Base-by-base conservation (phyloP, 1,139 yeast species). In the Blastobotrys proliferans region DNA sequence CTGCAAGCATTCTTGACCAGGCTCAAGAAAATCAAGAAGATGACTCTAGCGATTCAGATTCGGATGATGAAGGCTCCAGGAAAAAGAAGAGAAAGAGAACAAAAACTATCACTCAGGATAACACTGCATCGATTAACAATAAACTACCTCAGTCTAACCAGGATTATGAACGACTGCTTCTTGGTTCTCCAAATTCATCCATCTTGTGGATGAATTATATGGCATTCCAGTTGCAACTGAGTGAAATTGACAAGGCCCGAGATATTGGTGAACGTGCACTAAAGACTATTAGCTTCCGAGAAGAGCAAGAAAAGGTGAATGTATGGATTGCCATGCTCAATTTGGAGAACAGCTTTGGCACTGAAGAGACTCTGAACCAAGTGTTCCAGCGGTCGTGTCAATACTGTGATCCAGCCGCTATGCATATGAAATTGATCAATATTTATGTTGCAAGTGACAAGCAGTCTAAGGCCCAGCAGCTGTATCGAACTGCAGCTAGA, bases 191-290 rank as follows among this genome's bases (percentile, higher is more conserved):
- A 44, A 84, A 87, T 68, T 86, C 96, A 2, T 90, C 98, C 1
- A 77, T 90, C 40, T 68, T 88, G 52, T 92, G 98, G 98, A 90
- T 92, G 87, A 87, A 90, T 66, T 92, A 85, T 66, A 92, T 94
- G 97, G 92, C 97, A 2, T 92, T 90, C 83, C 95, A 88, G 67
- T 74, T 92, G 53, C 96, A 90, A 64, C 73, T 92, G 52, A 84
- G 95, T 70, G 98, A 92, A 63, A 71, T 88, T 48, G 97, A 90
- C 43, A 87, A 84, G 66, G 97, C 97, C 10, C 79, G 98, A 56
- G 95, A 86, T 63, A 79, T 92, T 54, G 97, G 86, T 38, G 85
- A 83, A 57, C 79, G 98, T 52, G 98, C 97, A 3, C 74, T 92
- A 58, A 86, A 85, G 68, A 83, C 94, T 8, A 92, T 92, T 55